Base-by-base conservation (phyloP, 192 early-diverging fungal genomes). In the Gorgonomyces haynaldii region DNA sequence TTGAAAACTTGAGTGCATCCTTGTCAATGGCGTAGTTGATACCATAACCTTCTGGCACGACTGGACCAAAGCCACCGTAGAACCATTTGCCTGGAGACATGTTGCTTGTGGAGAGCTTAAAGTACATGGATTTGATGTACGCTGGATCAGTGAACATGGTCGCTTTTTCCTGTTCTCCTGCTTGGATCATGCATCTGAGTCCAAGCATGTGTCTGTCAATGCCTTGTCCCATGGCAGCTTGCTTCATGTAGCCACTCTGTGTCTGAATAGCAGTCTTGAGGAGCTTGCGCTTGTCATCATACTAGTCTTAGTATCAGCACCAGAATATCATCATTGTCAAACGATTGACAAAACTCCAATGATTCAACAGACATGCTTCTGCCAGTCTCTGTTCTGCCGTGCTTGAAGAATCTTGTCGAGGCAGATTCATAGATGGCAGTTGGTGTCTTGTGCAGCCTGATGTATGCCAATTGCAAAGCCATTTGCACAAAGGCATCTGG, bases 401-500 rank as follows among this genome's bases (percentile, higher is more conserved):
- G 83, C 39, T 74, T 60, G 57, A 76, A 72, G 50, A 57, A 27
- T 6, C 74, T 55, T 8, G 62, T 69, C 4, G 68, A 67, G 9
- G 69, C 73, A 22, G 66, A 63, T 39, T 76, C 73, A 52, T 76
- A 76, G 34, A 71, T 45, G 2, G 73, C 63, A 12, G 69, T 70
- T 3, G 66, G 66, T 23, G 28, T 19, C 13, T 80, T 81, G 58
- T 89, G 75, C 15, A 79, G 69, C 3, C 85, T 70, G 51, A 76
- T 74, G 67, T 85, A 88, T 5, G 93, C 81, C 6, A 89, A 53
- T 53, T 97, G 93, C 23, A 93, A 64, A 0, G 79, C 88, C 61
- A 97, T 71, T 65, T 97, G 93, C 28, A 95, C 66, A 64, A 74
- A 97, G 0, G 85, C 86, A 61, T 97, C 93, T 21, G 91, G 89